Conservation (phyloP, 495 filamentous ascomycete genomes). For the Penicillium manginii region DNA sequence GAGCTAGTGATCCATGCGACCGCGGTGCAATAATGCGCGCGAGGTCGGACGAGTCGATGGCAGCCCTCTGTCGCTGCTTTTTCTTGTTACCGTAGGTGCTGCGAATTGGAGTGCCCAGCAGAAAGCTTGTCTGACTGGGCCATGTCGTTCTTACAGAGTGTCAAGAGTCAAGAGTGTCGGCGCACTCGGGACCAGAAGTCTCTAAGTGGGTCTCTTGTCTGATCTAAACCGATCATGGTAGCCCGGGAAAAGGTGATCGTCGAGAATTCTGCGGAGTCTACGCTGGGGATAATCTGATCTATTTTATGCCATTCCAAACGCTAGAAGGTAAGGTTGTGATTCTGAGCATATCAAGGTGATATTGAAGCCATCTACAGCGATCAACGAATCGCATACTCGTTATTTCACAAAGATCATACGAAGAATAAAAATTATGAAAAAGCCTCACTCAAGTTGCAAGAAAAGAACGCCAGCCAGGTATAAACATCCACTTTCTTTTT, state of each 20-base stretch:
- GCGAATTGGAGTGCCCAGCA: not conserved
- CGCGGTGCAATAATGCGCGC: not conserved
- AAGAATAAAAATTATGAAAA: conserved; percentile 1
- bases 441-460: conserved; percentile 4
- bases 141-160: conserved; percentile 11
- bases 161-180: not conserved
- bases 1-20: not conserved
- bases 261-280: not conserved
- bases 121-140: conserved; percentile 1
- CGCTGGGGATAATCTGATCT: not conserved
- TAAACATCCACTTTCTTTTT: conserved; percentile 25
- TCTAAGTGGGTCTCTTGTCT: conserved; percentile 20
- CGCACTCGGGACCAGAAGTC: conserved; percentile 4
- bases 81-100: not conserved
- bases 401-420: conserved; percentile 9
- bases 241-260: conserved; percentile 5
- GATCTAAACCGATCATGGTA: conserved; percentile 20
- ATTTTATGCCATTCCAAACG: not conserved
- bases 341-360: not conserved
- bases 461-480: conserved; percentile 29
- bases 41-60: not conserved
- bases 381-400: not conserved
- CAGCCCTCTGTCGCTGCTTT: not conserved
- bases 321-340: not conserved
- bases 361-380: not conserved